Evolutionary conservation across 75 land plant species (phyloP), one percentile per base, ranked within the genome.

Genomic region (Cupressus sempervirens): DNA sequence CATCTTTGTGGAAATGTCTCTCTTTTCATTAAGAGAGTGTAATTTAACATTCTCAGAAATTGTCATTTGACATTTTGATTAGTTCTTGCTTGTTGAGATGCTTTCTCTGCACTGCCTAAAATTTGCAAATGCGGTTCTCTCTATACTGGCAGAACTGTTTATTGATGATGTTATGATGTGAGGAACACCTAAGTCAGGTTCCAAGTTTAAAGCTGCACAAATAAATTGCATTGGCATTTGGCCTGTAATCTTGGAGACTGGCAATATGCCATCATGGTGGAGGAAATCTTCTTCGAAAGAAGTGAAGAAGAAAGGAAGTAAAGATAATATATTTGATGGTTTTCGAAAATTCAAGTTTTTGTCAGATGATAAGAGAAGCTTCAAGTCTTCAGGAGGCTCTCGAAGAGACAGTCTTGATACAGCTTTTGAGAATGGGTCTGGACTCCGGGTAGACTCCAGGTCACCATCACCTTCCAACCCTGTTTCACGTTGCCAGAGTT

Each of bases 231-330:
- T n/a, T n/a, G n/a, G n/a, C n/a, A n/a, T n/a, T n/a, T n/a, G n/a
- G n/a, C n/a, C n/a, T n/a, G n/a, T n/a, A n/a, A n/a, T n/a, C n/a
- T n/a, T n/a, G n/a, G n/a, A n/a, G n/a, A n/a, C n/a, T n/a, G n/a
- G n/a, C n/a, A n/a, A n/a, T n/a, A n/a, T n/a, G n/a, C n/a, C n/a
- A n/a, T n/a, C n/a, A n/a, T n/a, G n/a, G n/a, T n/a, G n/a, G n/a
- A n/a, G n/a, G n/a, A n/a, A n/a, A n/a, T n/a, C n/a, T n/a, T n/a
- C n/a, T n/a, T n/a, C n/a, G n/a, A n/a, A n/a, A n/a, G n/a, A n/a
- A n/a, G n/a, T n/a, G n/a, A 93, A 93, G 88, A 91, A 92, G 88
- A 93, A 93, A 82, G 85, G 89, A 80, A 87, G 45, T 30, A 93
- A 88, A 76, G 94, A 89, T 41, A 90, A 87, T 86, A 79, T 92